phyloP scores from a whole-genome alignment of 495 filamentous ascomycete species.

The Aspergillus wentii region DNA sequence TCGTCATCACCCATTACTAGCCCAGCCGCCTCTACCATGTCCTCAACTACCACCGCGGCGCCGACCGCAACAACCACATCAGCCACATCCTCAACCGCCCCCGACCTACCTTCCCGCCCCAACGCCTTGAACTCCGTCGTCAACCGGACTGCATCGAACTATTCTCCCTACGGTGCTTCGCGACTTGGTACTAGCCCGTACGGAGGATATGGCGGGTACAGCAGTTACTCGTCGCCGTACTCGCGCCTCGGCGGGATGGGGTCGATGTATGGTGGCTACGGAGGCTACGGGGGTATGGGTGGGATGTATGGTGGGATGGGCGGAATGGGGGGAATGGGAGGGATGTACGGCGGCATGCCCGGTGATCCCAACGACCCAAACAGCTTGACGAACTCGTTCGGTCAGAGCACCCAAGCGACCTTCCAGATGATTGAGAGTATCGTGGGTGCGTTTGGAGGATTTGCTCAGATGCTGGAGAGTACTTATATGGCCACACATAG shows the following conservation, averaged over 20 bases:
- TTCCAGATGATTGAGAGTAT: conserved; percentile 99
- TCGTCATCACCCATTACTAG: conserved; percentile 30
- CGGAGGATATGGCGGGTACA: conserved; percentile 44
- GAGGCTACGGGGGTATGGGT: conserved; percentile 50
- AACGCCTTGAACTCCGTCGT: conserved; percentile 70
- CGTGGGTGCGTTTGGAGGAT: conserved; percentile 92
- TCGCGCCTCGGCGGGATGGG: conserved; percentile 61
- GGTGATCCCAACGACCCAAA: conserved; percentile 85
- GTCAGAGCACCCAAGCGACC: conserved; percentile 89
- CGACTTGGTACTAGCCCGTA: conserved; percentile 51
- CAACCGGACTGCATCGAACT: conserved; percentile 77
- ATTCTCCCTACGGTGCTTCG: conserved; percentile 68
- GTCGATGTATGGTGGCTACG: conserved; percentile 53
- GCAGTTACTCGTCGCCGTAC: conserved; percentile 58
- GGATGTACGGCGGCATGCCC: conserved; percentile 50
- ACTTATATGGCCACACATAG: conserved; percentile 99
- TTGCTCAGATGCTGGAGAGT: conserved; percentile 99
- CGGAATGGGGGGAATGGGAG: conserved; percentile 42
- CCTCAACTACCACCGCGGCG: conserved; percentile 29
- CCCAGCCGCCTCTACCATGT: conserved; percentile 34
- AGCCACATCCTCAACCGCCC: conserved; percentile 46
- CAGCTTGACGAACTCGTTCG: conserved; percentile 86
- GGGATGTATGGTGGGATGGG: conserved; percentile 48
- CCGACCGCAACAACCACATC: conserved; percentile 39
- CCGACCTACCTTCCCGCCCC: conserved; percentile 76